Conservation (phyloP, 179 eudicot species). For the Kewa caespitosa region DNA sequence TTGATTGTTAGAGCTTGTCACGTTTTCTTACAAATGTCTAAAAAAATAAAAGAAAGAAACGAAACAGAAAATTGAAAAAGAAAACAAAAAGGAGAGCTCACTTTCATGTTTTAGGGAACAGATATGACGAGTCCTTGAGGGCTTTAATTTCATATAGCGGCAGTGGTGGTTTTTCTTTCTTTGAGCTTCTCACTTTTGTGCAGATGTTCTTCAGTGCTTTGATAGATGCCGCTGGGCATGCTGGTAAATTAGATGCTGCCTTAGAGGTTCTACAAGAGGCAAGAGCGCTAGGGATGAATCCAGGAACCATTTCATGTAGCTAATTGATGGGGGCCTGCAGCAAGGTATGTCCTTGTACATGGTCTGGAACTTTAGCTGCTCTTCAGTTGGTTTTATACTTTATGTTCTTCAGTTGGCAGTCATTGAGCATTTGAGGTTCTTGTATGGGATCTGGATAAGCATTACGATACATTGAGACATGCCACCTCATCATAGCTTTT, state of each 20-base stretch:
- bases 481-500: background rate
- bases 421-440: background rate
- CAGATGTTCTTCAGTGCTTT: conserved; percentile 96
- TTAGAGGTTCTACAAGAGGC: conserved; percentile 74
- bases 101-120: too few species aligned
- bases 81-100: too few species aligned
- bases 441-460: conserved; percentile 3
- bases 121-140: too few species aligned
- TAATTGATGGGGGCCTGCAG: conserved; percentile 99
- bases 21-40: too few species aligned
- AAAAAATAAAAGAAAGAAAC: too few species aligned
- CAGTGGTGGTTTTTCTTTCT: conserved; percentile 15
- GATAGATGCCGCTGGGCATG: conserved; percentile 94
- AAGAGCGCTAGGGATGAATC: conserved; percentile 50
- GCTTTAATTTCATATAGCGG: too few species aligned
- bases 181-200: conserved; percentile 31
- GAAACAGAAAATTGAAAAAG: too few species aligned
- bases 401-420: background rate
- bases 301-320: conserved; percentile 78
- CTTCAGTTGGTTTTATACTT: too few species aligned
- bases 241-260: conserved; percentile 84
- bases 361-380: background rate
- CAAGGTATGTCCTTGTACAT: conserved; percentile 54
- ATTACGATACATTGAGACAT: background rate
- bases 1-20: too few species aligned